These are phyloP conservation scores for Clarkia xantiana DNA, from an alignment of 345 rosid species.

Conservation along the genomic window DNA sequence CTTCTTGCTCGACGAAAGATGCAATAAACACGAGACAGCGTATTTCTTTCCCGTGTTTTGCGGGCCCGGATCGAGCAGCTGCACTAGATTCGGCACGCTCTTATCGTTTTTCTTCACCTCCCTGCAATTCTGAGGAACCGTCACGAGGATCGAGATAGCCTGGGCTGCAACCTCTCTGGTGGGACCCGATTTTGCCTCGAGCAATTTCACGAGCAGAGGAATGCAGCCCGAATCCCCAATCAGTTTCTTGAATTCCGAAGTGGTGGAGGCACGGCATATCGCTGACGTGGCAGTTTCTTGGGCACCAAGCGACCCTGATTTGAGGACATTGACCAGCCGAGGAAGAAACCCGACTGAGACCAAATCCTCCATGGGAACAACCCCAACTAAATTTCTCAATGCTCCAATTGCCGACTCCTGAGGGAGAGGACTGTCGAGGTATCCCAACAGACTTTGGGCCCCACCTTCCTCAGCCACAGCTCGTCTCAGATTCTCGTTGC, in stretches of 20 bases:
- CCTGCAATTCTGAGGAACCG: constrained; percentile 47
- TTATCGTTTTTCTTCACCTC: constrained; percentile 57
- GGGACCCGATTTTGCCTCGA: constrained; percentile 52
- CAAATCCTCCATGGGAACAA: constrained; percentile 41
- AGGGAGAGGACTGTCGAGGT: constrained; percentile 76
- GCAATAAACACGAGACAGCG: constrained; percentile 47
- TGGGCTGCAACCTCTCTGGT: constrained; percentile 74
- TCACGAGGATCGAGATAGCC: constrained; percentile 52
- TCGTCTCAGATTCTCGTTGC: constrained; percentile 54
- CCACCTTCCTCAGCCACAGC: constrained; percentile 62
- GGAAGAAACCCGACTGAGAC: constrained; percentile 44
- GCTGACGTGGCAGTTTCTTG: constrained; percentile 83
- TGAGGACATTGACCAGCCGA: constrained; percentile 67
- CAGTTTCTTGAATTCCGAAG: constrained; percentile 50
- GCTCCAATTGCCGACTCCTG: constrained; percentile 82
- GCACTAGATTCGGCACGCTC: constrained; percentile 64
- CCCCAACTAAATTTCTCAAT: constrained; percentile 49
- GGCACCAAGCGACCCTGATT: constrained; percentile 65
- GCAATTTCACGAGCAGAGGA: constrained; percentile 47
- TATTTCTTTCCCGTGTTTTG: constrained; percentile 75
- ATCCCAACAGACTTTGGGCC: constrained; percentile 39
- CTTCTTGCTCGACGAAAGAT: constrained; percentile 54
- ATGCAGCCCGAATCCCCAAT: constrained; percentile 78
- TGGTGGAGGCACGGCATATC: constrained; percentile 42
- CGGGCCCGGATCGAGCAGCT: constrained; percentile 69